phyloP scores from a whole-genome alignment of 805 yeast species.

The Teunomyces aglyptinius region DNA sequence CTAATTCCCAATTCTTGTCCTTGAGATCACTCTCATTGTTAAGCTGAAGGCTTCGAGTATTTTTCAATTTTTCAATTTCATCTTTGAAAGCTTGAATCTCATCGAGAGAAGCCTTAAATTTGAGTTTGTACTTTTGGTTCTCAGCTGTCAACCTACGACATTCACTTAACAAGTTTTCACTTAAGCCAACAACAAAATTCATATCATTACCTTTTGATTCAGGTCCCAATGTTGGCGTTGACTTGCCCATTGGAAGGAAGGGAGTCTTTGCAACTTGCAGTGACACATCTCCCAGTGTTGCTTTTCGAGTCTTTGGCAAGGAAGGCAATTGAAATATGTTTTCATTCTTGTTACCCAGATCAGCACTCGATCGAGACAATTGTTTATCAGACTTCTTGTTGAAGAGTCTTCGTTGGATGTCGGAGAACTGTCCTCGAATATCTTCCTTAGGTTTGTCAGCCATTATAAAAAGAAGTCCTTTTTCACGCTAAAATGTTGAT shows the following conservation, averaged over 20 bases:
- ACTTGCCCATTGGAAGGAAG: conserved; percentile 12
- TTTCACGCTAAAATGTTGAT: neutral
- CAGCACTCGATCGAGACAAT: conserved; percentile 9
- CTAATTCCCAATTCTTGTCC: conserved; percentile 67
- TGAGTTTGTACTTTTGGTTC: conserved; percentile 45
- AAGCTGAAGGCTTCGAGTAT: conserved; percentile 30
- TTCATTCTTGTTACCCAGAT: conserved; percentile 9
- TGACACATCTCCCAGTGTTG: neutral
- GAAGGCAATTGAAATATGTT: conserved; percentile 14
- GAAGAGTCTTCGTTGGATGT: conserved; percentile 39
- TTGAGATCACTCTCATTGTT: conserved; percentile 49
- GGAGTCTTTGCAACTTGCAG: neutral
- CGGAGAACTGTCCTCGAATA: conserved; percentile 36
- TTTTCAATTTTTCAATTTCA: conserved; percentile 34
- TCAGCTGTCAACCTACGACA: conserved; percentile 71
- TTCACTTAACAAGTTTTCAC: conserved; percentile 68
- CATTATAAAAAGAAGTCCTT: neutral
- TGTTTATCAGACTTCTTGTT: conserved; percentile 17
- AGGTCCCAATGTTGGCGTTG: conserved; percentile 36
- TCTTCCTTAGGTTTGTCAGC: conserved; percentile 10
- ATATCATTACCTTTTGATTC: conserved; percentile 58
- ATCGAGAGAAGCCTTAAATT: conserved; percentile 41
- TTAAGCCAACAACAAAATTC: conserved; percentile 69
- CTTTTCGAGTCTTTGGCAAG: conserved; percentile 5
- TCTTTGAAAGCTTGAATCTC: conserved; percentile 41